Base-by-base conservation (phyloP, 2,329 filamentous ascomycete species). In the Diaporthe citrichinensis region DNA sequence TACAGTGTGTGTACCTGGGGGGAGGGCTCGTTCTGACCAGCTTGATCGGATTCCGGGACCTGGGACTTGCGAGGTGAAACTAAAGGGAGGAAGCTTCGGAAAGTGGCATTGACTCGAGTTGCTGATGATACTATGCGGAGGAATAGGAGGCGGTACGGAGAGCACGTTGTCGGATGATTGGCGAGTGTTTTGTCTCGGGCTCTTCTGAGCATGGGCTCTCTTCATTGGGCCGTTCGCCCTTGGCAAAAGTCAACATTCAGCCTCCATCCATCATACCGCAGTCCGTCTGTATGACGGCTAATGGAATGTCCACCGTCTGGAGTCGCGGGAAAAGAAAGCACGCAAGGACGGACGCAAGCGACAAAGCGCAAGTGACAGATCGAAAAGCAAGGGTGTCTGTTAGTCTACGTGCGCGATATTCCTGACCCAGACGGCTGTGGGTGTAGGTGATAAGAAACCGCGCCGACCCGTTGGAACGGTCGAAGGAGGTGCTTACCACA, bases 81-180 rank as follows among this genome's bases (percentile, higher is more conserved):
- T 62, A n/a, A n/a, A 49, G n/a, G n/a, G n/a, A 72, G 14, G 31
- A 59, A 69, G 65, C 65, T 69, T 41, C 65, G 34, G 65, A 31
- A 55, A 55, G 49, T 55, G 65, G 65, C 65, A 69, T 69, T 55
- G 65, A 55, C 55, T 58, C 57, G 20, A 34, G n/a, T 41, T 65
- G 46, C n/a, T 41, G 55, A 57, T 62, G 67, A 55, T 49, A 39
- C 39, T 69, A 49, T 31, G 28, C 25, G 34, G 36, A 69, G 67
- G 53, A 61, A 57, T 58, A 57, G 31, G 59, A 57, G 36, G 17
- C 74, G 14, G 31, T n/a, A 17, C 39, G 17, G 53, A 55, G 68
- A 73, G 73, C 75, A 76, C 75, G 75, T 76, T 76, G 28, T 51
- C 39, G 39, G 65, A 71, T 75, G 75, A 76, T 76, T 76, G 75